A percentile compares a stretch with the other conserved stretches of the same genome.
Conservation (phyloP, 2,329 filamentous ascomycete species). For the Fusarium sp. region DNA sequence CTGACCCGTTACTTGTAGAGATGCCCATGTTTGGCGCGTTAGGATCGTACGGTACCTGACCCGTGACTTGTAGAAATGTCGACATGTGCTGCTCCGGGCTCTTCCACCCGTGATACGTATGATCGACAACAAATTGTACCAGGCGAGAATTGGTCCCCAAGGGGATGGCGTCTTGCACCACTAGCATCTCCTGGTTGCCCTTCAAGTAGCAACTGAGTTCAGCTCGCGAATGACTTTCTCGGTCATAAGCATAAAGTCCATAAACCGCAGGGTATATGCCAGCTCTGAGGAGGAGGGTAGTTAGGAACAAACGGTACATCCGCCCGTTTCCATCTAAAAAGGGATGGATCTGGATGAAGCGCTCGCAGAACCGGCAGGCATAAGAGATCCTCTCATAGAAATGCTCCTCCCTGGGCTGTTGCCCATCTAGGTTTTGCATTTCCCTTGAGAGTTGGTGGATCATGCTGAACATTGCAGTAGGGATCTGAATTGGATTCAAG, state of each 20-base stretch:
- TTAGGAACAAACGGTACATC: slow-evolving; percentile 45
- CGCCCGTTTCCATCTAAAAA: slow-evolving; percentile 49
- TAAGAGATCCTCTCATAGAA: not conserved
- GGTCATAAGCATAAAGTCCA: not conserved
- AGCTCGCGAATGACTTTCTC: not conserved
- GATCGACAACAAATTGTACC: not conserved
- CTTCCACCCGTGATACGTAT: not conserved
- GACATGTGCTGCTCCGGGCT: not conserved
- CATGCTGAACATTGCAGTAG: slow-evolving; percentile 38
- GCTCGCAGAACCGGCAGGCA: slow-evolving; percentile 41
- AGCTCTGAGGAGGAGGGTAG: slow-evolving; percentile 44
- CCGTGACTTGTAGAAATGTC: not conserved
- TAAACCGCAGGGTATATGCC: not conserved
- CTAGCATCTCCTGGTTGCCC: not conserved
- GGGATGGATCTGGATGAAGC: slow-evolving; percentile 47
- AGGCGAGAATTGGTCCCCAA: not conserved
- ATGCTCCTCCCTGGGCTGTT: too few species aligned
- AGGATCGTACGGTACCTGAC: not conserved
- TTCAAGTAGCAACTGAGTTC: not conserved
- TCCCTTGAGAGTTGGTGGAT: not conserved
- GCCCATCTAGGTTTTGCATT: too few species aligned
- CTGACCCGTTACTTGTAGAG: not conserved
- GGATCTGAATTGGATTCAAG: not conserved
- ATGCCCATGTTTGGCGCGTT: not conserved
- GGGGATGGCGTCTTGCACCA: not conserved